phyloP scores from a whole-genome alignment of 768 basidiomycete species.

The Sistotremastrum suecicum region DNA sequence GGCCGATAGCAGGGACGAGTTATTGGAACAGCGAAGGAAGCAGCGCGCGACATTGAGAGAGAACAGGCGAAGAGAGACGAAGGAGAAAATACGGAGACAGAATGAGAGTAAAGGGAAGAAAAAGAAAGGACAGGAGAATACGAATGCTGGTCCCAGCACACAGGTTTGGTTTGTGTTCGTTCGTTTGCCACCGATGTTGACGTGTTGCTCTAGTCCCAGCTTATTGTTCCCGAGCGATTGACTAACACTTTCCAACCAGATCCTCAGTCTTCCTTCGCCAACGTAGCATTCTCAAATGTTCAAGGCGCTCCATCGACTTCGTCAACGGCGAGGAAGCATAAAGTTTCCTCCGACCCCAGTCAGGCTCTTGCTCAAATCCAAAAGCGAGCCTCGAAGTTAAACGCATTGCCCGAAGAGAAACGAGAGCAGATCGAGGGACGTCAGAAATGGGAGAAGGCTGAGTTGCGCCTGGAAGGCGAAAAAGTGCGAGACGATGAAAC shows the following conservation, averaged over 20 bases:
- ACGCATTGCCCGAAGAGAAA: slow-evolving; percentile 68
- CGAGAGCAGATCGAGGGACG: slow-evolving; percentile 66
- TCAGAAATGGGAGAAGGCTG: slow-evolving; percentile 84
- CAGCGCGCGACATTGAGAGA: slow-evolving; percentile 78
- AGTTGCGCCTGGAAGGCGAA: slow-evolving; percentile 74
- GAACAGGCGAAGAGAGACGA: slow-evolving; percentile 70
- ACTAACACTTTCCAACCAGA: slow-evolving; percentile 13
- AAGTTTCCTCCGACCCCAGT: slow-evolving; percentile 65
- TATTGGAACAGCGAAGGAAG: slow-evolving; percentile 65
- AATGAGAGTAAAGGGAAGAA: slow-evolving; percentile 42
- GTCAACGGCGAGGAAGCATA: slow-evolving; percentile 39
- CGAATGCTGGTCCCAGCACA: slow-evolving; percentile 31
- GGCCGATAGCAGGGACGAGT: slow-evolving; percentile 58
- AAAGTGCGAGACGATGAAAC: slow-evolving; percentile 83
- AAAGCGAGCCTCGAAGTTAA: slow-evolving; percentile 64
- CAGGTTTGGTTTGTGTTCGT: slow-evolving; percentile 33
- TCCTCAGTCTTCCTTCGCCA: slow-evolving; percentile 33
- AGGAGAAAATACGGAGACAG: slow-evolving; percentile 62
- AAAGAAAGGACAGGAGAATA: slow-evolving; percentile 24
- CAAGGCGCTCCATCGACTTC: slow-evolving; percentile 31
- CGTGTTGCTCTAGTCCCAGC: slow-evolving; percentile 35
- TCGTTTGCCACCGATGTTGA: slow-evolving; percentile 1
- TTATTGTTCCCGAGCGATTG: slow-evolving; percentile 49
- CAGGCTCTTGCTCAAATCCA: slow-evolving; percentile 76
- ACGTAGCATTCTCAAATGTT: slow-evolving; percentile 54